Evolutionary conservation across 1,139 yeast genomes (phyloP).

Genomic region (Dujonia santamariae): DNA sequence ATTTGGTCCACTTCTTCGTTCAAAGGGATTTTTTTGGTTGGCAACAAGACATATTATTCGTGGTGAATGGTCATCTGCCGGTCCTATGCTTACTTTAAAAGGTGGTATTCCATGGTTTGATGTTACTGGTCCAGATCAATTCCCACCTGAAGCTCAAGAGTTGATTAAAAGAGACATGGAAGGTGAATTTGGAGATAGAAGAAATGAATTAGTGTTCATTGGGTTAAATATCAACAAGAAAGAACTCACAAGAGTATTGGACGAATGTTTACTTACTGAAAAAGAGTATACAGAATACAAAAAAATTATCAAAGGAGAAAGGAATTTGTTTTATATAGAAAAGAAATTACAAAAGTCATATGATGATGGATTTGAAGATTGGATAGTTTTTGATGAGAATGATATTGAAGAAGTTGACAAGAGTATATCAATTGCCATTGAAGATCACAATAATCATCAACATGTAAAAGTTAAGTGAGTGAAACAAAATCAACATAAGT

Average conservation of each 20-base stretch:
- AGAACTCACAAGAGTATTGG: conserved; percentile 23
- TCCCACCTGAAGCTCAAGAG: conserved; percentile 28
- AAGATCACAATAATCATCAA: conserved; percentile 2
- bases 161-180: conserved; percentile 32
- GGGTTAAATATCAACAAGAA: conserved; percentile 32
- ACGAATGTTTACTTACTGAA: conserved; percentile 35
- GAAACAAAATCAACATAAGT: background rate
- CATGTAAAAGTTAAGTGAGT: conserved; percentile 3
- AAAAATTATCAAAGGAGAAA: conserved; percentile 20
- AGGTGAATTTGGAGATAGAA: conserved; percentile 39
- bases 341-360: conserved; percentile 24
- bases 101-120: conserved; percentile 48
- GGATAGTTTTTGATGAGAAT: conserved; percentile 14
- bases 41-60: conserved; percentile 38
- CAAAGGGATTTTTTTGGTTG: conserved; percentile 48
- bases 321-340: conserved; percentile 27
- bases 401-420: conserved; percentile 9
- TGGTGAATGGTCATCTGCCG: conserved; percentile 49
- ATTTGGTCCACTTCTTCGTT: conserved; percentile 34
- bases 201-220: conserved; percentile 44
- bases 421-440: conserved; percentile 2
- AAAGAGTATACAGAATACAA: conserved; percentile 26
- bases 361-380: conserved; percentile 35
- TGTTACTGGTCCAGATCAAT: conserved; percentile 30
- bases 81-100: conserved; percentile 38